Conservation (phyloP, 2,329 filamentous ascomycete genomes). For the Stemphylium beticola region DNA sequence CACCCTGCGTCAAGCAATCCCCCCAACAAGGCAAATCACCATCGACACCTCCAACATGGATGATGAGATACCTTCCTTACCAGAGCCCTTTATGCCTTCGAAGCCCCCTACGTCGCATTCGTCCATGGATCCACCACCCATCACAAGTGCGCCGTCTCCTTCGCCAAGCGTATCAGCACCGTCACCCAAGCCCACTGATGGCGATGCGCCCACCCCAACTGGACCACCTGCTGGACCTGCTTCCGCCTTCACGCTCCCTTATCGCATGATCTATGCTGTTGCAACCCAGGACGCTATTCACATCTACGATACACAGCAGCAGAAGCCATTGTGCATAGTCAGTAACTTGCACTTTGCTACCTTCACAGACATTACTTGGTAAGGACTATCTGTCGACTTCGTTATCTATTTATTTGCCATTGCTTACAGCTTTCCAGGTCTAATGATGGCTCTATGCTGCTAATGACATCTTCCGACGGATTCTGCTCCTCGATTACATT, state of each 20-base stretch:
- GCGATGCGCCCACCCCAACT: constrained; percentile 61
- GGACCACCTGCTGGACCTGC: constrained; percentile 53
- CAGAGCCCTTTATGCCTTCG: constrained; percentile 73
- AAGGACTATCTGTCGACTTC: constrained; percentile 25
- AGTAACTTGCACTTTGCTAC: constrained; percentile 98
- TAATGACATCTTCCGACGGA: constrained; percentile 97
- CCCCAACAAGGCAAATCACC: constrained; percentile 84
- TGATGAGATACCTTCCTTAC: constrained; percentile 80
- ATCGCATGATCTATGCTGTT: constrained; percentile 94
- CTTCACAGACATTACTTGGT: constrained; percentile 96
- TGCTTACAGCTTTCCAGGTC: constrained; percentile 61
- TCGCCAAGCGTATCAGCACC: constrained; percentile 59
- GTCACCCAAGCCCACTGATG: constrained; percentile 60
- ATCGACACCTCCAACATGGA: constrained; percentile 91
- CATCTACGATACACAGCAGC: constrained; percentile 96
- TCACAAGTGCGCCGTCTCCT: constrained; percentile 61
- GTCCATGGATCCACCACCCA: constrained; percentile 83
- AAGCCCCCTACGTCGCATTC: constrained; percentile 65
- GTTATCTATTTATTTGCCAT: background rate
- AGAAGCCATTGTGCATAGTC: constrained; percentile 89
- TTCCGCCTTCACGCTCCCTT: constrained; percentile 82
- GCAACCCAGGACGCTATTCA: constrained; percentile 95
- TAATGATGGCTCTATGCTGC: constrained; percentile 74
- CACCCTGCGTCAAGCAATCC: constrained; percentile 70
- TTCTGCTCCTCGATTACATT: constrained; percentile 96